Evolutionary conservation across 371 early-diverging fungal species (phyloP), one percentile per base, ranked within the genome.

Genomic region (Mortierella sp.): DNA sequence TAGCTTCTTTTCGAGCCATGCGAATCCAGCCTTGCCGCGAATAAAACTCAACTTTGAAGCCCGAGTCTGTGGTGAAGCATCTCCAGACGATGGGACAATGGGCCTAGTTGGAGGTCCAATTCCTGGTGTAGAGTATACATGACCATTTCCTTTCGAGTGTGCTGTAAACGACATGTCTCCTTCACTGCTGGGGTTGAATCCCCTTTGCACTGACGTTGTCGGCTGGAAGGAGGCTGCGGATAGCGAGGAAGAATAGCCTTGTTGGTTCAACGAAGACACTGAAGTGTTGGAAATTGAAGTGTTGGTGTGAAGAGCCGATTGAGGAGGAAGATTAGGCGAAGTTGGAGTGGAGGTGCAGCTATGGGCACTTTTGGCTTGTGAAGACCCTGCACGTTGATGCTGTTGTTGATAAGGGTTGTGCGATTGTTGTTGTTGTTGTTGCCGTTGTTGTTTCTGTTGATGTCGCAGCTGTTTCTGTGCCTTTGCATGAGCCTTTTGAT

Each of bases 21-120:
- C 83, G 44, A 82, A 82, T 9, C 83, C 79, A 43, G 79, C 73
- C 70, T 76, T 82, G 59, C 79, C 79, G 21, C 79, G 76, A 40
- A 82, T 82, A 37, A 75, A 78, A 34, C 74, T 74, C 34, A 69
- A 51, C 46, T 81, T 78, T 1, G 71, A 67, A 24, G 79, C 9
- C n/a, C 70, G 69, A 59, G 31, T 59, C 59, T 59, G 31, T 5
- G 59, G 13, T 28, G 59, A 28, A 59, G 31, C 31, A 3, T 59
- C 19, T 6, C 59, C 19, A 26, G 5, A 14, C 5, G 19, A 13
- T 28, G 59, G 26, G 59, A 19, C 31, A 31, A 26, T 26, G 59
- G 31, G 59, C 34, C 31, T 19, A 31, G 59, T 59, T 1, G 34
- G 16, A 59, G 59, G 31, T 26, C 34, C 59, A 5, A 59, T 16